Conservation (phyloP, 345 rosid species). For the Ceriops zippeliana region DNA sequence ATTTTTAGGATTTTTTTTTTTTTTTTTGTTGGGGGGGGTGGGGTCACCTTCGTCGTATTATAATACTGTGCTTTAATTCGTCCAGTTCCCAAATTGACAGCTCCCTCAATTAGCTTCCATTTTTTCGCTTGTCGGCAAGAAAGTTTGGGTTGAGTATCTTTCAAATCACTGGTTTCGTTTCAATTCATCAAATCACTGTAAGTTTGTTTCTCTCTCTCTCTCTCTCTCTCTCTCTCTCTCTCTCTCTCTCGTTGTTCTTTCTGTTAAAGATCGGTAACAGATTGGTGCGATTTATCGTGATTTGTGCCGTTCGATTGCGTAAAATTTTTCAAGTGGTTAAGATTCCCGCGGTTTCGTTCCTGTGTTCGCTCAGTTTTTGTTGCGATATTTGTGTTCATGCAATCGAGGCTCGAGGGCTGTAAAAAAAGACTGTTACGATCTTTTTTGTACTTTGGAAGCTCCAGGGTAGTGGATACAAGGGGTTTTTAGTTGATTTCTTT, state of each 20-base stretch:
- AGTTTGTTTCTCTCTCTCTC: too few relatives aligned
- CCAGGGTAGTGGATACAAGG: not conserved
- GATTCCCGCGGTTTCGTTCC: not conserved
- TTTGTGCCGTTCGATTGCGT: conserved; percentile 12
- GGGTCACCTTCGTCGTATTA: not conserved
- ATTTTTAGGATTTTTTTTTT: not conserved
- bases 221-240: too few relatives aligned
- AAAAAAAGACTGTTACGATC: conserved; percentile 4
- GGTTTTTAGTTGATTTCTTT: not conserved
- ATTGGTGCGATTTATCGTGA: conserved; percentile 4
- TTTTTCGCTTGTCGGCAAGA: not conserved
- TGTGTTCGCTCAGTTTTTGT: not conserved
- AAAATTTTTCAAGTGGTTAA: not conserved
- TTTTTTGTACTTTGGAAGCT: not conserved
- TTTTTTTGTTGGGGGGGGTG: too few relatives aligned
- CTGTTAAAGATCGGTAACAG: conserved; percentile 9
- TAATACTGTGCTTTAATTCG: conserved; percentile 1
- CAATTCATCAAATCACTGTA: not conserved
- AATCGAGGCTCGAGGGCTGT: not conserved
- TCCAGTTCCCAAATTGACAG: not conserved
- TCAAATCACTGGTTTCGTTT: not conserved
- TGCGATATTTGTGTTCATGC: not conserved
- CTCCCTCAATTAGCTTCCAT: not conserved
- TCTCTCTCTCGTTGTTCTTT: not conserved
- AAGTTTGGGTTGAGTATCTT: not conserved